Evolutionary conservation across 2,329 filamentous ascomycete species (phyloP), one percentile per base, ranked within the genome.

Genomic region (Penicillium thymicola): DNA sequence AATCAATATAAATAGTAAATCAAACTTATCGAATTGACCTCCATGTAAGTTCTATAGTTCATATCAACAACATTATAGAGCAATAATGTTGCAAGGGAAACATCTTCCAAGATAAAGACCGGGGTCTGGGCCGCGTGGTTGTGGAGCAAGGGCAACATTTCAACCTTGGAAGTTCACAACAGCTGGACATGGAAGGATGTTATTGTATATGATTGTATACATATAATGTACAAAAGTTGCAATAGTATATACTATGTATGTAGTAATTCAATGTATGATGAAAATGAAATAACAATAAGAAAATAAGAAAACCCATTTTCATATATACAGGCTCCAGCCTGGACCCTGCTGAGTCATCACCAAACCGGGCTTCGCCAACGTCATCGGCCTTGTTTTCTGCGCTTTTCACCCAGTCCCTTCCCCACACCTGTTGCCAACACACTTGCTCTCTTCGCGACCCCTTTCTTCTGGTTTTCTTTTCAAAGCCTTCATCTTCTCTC

Each of bases 351-450:
- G 55, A 64, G 59, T 64, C 61, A 64, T 45, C 63, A 43, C 38
- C 42, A 65, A 63, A 62, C 59, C 55, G 50, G 61, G 51, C 58
- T 48, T 68, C 64, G 61, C 63, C 59, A 61, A 71, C 69, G 69
- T 71, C 68, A 70, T 70, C 64, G 68, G 61, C 63, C 61, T 65
- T 65, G 64, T 64, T 68, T 67, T 65, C 63, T 60, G 55, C 58
- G 57, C 44, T 59, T 59, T 62, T 62, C 61, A 62, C 63, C 16
- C 34, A 61, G 54, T 59, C 61, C 58, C 57, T 70, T 70, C 69
- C 68, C 69, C 69, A 71, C 68, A 70, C 56, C 65, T 58, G 52
- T 48, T 59, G 47, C 55, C 59, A 58, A 46, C 58, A 57, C 52
- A 55, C 53, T 53, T 40, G 37, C 43, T 52, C 41, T 57, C 58